Evolutionary conservation across 495 filamentous ascomycete species (phyloP).

Genomic region (Staphylotrichum longicolle): DNA sequence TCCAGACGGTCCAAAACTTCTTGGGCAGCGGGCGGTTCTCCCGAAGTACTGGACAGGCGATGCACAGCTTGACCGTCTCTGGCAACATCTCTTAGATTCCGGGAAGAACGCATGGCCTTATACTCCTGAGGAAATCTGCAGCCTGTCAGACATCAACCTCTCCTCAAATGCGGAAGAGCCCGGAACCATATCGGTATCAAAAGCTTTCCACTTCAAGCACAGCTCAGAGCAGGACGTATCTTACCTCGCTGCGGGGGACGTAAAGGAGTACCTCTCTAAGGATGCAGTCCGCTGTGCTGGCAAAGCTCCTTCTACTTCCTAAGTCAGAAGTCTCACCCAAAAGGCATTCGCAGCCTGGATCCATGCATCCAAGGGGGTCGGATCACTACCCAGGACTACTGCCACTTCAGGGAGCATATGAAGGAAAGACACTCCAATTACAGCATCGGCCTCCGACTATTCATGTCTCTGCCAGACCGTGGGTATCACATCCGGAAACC

Average conservation of each 20-base stretch:
- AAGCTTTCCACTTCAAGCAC: background rate
- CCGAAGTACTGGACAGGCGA: background rate
- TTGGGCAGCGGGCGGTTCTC: background rate
- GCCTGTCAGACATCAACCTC: background rate
- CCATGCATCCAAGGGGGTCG: background rate
- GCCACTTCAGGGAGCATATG: background rate
- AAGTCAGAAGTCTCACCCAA: background rate
- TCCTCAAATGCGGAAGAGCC: background rate
- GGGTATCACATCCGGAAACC: background rate
- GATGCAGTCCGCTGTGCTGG: background rate
- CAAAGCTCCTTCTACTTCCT: background rate
- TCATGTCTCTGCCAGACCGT: background rate
- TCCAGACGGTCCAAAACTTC: background rate
- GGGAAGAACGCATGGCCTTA: background rate
- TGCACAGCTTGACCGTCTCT: background rate
- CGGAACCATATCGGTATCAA: background rate
- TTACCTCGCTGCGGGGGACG: background rate
- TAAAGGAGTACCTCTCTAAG: constrained; percentile 5
- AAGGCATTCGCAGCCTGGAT: background rate
- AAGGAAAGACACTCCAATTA: background rate
- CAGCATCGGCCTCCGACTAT: background rate
- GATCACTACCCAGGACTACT: background rate
- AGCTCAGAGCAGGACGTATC: constrained; percentile 4
- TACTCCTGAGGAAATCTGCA: background rate
- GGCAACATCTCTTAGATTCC: background rate